Evolutionary conservation across 768 basidiomycete species (phyloP), one percentile per base, ranked within the genome.

Genomic region (Auricularia sp.): DNA sequence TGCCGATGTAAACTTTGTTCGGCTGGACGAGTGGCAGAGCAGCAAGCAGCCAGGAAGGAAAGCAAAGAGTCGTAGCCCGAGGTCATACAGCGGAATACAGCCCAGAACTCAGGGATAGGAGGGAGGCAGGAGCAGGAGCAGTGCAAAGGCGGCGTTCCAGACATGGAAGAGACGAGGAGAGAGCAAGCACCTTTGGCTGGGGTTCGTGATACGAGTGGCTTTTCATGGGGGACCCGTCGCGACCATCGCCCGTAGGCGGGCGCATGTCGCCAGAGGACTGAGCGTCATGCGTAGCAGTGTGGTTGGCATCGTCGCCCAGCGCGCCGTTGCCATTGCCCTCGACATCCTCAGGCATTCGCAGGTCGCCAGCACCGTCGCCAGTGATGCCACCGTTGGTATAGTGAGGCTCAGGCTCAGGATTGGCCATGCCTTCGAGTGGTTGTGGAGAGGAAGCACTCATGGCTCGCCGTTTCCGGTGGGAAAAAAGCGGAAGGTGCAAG

Each of bases 1-100:
- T 90, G 73, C 91, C 91, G 72, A 94, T 85, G 74, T 94, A 94
- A 75, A 94, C 87, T 79, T 94, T 94, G 79, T 91, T 92, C 79
- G 90, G 87, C 90, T 93, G 83, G 80, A 82, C 80, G 83, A 78
- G 84, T 80, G 75, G 74, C 78, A 77, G 82, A 78, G 80, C 74
- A 77, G 74, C 74, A 75, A 73, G 70, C 74, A 74, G 29, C 29
- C 29, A 29, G 29, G 29, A 29, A 29, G 29, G 29, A 29, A 29
- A 72, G 80, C 79, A 79, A 77, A 81, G 72, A 75, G 78, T 73
- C 79, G 81, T 75, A 79, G 75, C 75, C 65, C 36, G 39, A 65
- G 72, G 72, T 71, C 72, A 77, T 16, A 56, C 53, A 68, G 42
- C 39, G 8, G 12, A 0, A 42, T 14, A 42, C 39, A 42, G 39